Conservation (phyloP, 1,139 yeast genomes). For the Magnusiomyces fungicola region DNA sequence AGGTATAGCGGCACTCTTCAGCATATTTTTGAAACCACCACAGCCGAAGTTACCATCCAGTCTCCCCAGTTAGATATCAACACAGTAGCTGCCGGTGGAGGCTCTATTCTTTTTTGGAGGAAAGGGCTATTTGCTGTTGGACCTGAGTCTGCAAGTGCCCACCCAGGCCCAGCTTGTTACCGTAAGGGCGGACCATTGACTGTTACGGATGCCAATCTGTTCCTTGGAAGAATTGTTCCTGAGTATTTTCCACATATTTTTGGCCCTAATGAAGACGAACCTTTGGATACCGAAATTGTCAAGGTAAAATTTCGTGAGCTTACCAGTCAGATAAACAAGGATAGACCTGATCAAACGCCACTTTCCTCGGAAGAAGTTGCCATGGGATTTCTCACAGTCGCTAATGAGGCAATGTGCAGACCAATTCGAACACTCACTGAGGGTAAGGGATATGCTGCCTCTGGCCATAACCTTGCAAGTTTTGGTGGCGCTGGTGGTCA, state of each 20-base stretch:
- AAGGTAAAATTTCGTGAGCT: constrained; percentile 36
- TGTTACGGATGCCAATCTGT: constrained; percentile 48
- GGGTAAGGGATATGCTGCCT: constrained; percentile 41
- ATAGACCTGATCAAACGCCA: constrained; percentile 21
- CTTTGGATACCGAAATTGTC: constrained; percentile 40
- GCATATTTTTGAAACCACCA: constrained; percentile 47
- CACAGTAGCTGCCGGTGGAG: constrained; percentile 58
- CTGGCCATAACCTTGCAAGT: constrained; percentile 40
- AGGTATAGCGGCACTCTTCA: constrained; percentile 43
- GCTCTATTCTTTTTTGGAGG: constrained; percentile 43
- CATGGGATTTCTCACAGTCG: constrained; percentile 43
- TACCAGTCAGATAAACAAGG: constrained; percentile 38
- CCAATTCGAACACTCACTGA: constrained; percentile 47
- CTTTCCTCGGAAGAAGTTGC: constrained; percentile 43
- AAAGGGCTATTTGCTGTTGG: constrained; percentile 49
- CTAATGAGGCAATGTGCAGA: constrained; percentile 46
- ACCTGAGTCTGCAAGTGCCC: constrained; percentile 51
- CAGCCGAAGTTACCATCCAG: constrained; percentile 49
- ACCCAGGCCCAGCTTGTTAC: constrained; percentile 55
- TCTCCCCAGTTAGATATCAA: constrained; percentile 52
- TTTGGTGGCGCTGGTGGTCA: constrained; percentile 55
- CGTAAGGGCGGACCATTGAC: constrained; percentile 52
- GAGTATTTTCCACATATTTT: constrained; percentile 47
- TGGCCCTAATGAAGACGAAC: constrained; percentile 45
- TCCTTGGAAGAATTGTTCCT: constrained; percentile 45